A percentile compares a stretch with the other conserved stretches of the same genome.
Conservation (phyloP, 345 rosid genomes). For the Hibiscus syriacus region DNA sequence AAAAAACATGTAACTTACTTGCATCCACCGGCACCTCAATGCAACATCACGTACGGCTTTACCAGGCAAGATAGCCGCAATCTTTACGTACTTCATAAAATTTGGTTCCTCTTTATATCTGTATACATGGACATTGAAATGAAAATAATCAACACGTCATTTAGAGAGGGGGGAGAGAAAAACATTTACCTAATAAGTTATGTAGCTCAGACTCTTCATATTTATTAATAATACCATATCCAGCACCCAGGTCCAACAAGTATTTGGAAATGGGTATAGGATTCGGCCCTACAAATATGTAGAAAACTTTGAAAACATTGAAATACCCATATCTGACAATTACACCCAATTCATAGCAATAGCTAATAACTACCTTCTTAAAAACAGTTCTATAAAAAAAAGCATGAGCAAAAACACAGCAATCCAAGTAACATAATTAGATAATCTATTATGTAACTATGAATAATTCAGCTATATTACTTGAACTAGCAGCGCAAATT, state of each 20-base stretch:
- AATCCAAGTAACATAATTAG: neutral
- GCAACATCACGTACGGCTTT: conserved; percentile 97
- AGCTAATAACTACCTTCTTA: neutral
- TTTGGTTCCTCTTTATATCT: conserved; percentile 70
- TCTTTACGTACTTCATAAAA: conserved; percentile 75
- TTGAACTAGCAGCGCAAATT: neutral
- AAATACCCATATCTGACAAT: neutral
- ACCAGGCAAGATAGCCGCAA: conserved; percentile 68
- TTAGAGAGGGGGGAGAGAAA: no score
- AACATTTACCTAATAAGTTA: no score
- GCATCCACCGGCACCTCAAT: conserved; percentile 91
- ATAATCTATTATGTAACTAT: neutral
- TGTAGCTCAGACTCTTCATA: no score
- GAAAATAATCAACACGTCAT: no score
- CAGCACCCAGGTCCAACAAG: neutral
- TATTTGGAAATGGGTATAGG: no score
- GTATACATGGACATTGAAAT: conserved; percentile 1
- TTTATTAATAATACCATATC: neutral
- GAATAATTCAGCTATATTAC: neutral
- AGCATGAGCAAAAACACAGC: neutral
- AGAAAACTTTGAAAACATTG: neutral
- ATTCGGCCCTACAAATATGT: neutral
- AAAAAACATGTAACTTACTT: conserved; percentile 42
- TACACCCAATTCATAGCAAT: neutral
- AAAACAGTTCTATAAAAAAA: neutral